These are phyloP conservation scores for Monosporascus sp. DNA, from an alignment of 2,329 filamentous ascomycete genomes.

Conservation along the genomic window DNA sequence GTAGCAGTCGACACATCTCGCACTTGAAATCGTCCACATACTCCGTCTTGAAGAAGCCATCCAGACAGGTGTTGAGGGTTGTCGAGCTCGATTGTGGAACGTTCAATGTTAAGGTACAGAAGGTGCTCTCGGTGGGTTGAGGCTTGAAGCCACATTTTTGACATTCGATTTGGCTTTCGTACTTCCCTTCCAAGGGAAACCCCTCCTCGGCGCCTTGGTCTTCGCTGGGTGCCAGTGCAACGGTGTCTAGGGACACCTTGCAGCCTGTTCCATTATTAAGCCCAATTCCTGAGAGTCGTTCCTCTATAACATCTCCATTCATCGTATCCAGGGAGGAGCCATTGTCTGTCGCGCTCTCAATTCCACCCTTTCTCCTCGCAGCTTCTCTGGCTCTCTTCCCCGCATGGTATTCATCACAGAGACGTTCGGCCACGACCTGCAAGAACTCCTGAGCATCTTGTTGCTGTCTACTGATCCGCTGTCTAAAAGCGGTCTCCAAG, in stretches of 20 bases:
- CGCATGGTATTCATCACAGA: slow-evolving; percentile 92
- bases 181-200: slow-evolving; percentile 86
- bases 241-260: slow-evolving; percentile 7
- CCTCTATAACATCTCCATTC: slow-evolving; percentile 22
- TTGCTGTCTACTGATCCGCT: slow-evolving; percentile 87
- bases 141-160: slow-evolving; percentile 85
- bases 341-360: slow-evolving; percentile 4
- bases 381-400: slow-evolving; percentile 66
- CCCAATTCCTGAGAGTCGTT: slow-evolving; percentile 21
- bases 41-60: slow-evolving; percentile 90
- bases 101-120: slow-evolving; percentile 86
- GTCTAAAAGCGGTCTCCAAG: slow-evolving; percentile 79
- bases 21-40: slow-evolving; percentile 97
- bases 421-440: slow-evolving; percentile 84
- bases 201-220: slow-evolving; percentile 56
- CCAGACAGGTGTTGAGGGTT: slow-evolving; percentile 81
- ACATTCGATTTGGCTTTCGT: slow-evolving; percentile 95
- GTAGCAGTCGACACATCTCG: slow-evolving; percentile 82
- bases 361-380: slow-evolving; percentile 34
- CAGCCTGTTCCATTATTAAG: slow-evolving; percentile 18
- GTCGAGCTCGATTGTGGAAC: slow-evolving; percentile 81
- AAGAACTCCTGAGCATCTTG: slow-evolving; percentile 98
- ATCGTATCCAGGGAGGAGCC: slow-evolving; percentile 9
- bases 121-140: slow-evolving; percentile 74
- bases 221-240: slow-evolving; percentile 12